These are phyloP conservation scores for Fusarium sambucinum DNA, from an alignment of 2,329 filamentous ascomycete species.

Conservation along the genomic window DNA sequence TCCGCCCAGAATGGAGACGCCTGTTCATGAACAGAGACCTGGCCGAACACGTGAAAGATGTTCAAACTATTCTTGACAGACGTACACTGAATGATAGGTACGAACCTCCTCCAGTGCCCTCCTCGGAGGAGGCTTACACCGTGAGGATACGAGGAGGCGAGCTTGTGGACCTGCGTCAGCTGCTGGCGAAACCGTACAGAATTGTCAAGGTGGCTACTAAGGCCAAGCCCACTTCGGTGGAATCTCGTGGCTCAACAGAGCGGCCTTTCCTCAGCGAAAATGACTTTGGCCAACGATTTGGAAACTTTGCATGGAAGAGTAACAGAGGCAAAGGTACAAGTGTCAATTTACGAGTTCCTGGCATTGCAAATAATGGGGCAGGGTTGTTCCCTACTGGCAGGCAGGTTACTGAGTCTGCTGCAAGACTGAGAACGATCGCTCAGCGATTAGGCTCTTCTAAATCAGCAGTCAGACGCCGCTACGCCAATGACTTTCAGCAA, in stretches of 20 bases:
- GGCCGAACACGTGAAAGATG: conserved; percentile 30
- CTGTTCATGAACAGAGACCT: conserved; percentile 42
- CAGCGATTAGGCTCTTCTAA: conserved; percentile 20
- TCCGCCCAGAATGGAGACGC: conserved; percentile 46
- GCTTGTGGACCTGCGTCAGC: conserved; percentile 29
- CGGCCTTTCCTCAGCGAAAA: conserved; percentile 24
- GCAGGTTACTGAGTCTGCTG: conserved; percentile 10
- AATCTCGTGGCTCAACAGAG: not conserved
- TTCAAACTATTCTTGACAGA: conserved; percentile 40
- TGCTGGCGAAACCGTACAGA: conserved; percentile 35
- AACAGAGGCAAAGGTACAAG: not conserved
- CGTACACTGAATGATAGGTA: conserved; percentile 26
- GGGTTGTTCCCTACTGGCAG: conserved; percentile 12
- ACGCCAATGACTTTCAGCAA: conserved; percentile 39
- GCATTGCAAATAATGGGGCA: not conserved
- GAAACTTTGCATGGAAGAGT: conserved; percentile 7
- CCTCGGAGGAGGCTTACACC: conserved; percentile 33
- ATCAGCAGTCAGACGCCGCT: conserved; percentile 36
- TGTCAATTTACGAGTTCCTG: not conserved
- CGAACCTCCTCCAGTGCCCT: conserved; percentile 18
- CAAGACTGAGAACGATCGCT: conserved; percentile 25
- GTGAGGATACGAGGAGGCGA: conserved; percentile 40
- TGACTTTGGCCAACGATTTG: conserved; percentile 5
- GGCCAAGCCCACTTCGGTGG: not conserved
- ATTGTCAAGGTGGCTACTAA: not conserved